A percentile compares a stretch with the other conserved stretches of the same genome.
These are phyloP conservation scores for Geotrichum europaeum DNA, from an alignment of 1,139 yeast species.

Conservation along the genomic window DNA sequence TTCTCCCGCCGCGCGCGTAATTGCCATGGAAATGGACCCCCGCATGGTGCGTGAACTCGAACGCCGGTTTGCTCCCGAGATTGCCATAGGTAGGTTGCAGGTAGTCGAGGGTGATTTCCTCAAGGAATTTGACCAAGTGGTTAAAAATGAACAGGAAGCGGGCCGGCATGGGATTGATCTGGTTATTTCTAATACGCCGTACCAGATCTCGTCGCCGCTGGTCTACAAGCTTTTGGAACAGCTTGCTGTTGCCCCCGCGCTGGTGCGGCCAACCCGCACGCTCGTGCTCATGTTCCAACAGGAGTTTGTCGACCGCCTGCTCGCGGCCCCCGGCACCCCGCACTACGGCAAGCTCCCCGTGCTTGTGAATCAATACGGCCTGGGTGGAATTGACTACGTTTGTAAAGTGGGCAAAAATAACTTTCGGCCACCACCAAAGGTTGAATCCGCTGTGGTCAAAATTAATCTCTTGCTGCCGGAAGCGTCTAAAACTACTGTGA, in stretches of 20 bases:
- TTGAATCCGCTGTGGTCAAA: conserved; percentile 91
- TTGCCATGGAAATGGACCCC: conserved; percentile 97
- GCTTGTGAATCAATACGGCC: conserved; percentile 98
- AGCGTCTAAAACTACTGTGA: background rate
- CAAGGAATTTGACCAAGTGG: conserved; percentile 46
- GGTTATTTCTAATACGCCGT: conserved; percentile 95
- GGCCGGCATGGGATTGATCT: conserved; percentile 82
- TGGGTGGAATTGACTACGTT: conserved; percentile 69
- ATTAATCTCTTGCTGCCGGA: conserved; percentile 45
- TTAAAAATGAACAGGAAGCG: conserved; percentile 36
- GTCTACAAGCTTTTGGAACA: conserved; percentile 78
- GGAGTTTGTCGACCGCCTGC: conserved; percentile 84
- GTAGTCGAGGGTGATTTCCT: conserved; percentile 90
- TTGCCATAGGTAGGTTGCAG: conserved; percentile 82
- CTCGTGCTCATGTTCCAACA: conserved; percentile 96
- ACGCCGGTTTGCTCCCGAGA: conserved; percentile 94
- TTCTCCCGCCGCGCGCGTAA: conserved; percentile 72
- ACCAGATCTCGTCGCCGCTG: conserved; percentile 92
- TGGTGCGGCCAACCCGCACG: conserved; percentile 80
- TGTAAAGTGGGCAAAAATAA: conserved; percentile 97
- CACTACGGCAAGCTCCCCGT: conserved; percentile 89
- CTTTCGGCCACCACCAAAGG: conserved; percentile 97
- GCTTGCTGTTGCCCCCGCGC: background rate
- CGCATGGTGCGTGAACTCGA: conserved; percentile 98
- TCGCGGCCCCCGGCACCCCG: conserved; percentile 93